phyloP scores from a whole-genome alignment of 345 rosid species.

The Camelina sativa region DNA sequence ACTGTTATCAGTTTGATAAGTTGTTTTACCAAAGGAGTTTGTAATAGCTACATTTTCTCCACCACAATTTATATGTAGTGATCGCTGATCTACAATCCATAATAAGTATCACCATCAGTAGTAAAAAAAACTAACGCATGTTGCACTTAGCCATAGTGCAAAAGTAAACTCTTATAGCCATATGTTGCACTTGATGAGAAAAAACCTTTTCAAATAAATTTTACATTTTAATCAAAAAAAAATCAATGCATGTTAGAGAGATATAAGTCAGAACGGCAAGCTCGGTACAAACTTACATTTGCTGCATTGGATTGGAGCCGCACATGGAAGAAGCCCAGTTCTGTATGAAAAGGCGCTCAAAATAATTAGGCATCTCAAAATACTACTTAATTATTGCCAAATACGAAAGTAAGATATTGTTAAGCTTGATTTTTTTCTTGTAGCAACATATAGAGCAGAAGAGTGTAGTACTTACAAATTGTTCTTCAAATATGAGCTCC shows the following conservation, averaged over 20 bases:
- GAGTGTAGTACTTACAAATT: slow-evolving; percentile 28
- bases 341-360: slow-evolving; percentile 6
- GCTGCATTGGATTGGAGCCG: background rate
- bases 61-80: slow-evolving; percentile 43
- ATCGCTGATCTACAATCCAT: slow-evolving; percentile 32
- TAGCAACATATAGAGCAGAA: slow-evolving; percentile 8
- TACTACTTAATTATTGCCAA: background rate
- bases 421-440: background rate
- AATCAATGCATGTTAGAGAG: background rate
- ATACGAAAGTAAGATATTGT: background rate
- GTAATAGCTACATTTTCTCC: slow-evolving; percentile 25
- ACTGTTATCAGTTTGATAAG: slow-evolving; percentile 26
- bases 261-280: background rate
- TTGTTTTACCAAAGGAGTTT: background rate
- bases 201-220: no score
- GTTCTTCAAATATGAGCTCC: slow-evolving; percentile 29
- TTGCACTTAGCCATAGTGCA: no score
- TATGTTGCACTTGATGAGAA: no score
- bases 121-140: background rate
- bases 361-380: background rate
- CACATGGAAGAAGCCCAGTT: slow-evolving; percentile 29
- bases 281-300: slow-evolving; percentile 1
- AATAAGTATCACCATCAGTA: background rate
- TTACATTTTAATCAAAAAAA: no score
- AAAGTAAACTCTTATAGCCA: no score